Percentiles rank a stretch among this genome's conserved stretches.
phyloP scores from a whole-genome alignment of 805 yeast species.

The Candida adriatica region DNA sequence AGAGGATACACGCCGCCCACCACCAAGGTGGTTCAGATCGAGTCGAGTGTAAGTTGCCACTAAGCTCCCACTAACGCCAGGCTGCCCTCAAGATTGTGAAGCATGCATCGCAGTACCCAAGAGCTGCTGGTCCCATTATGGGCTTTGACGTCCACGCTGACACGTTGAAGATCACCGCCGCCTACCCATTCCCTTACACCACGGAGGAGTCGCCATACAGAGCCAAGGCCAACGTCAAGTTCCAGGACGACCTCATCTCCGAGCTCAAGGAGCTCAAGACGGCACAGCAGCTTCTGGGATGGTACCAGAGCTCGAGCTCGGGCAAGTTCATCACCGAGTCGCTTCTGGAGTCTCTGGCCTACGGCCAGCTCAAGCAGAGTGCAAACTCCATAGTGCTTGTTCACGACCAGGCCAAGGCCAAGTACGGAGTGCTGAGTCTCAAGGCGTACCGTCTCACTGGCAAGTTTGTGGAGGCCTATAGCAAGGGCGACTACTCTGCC shows the following conservation, averaged over 20 bases:
- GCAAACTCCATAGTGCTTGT: slow-evolving; percentile 48
- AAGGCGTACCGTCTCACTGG: slow-evolving; percentile 64
- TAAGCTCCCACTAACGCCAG: slow-evolving; percentile 6
- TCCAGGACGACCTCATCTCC: slow-evolving; percentile 60
- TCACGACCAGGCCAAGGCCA: slow-evolving; percentile 64
- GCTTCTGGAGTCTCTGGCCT: slow-evolving; percentile 62
- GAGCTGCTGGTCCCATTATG: slow-evolving; percentile 63
- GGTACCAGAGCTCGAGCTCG: slow-evolving; percentile 67
- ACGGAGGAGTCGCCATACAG: slow-evolving; percentile 57
- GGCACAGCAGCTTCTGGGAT: slow-evolving; percentile 70
- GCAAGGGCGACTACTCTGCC: slow-evolving; percentile 52
- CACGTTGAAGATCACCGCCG: slow-evolving; percentile 43
- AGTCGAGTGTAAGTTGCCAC: slow-evolving; percentile 9
- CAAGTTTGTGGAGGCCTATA: slow-evolving; percentile 47
- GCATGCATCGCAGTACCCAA: slow-evolving; percentile 61
- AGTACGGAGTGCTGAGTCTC: slow-evolving; percentile 55
- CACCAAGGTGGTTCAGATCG: slow-evolving; percentile 15
- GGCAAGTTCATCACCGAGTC: slow-evolving; percentile 65
- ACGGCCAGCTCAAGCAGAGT: slow-evolving; percentile 50
- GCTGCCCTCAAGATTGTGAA: slow-evolving; percentile 46
- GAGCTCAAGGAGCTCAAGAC: slow-evolving; percentile 55
- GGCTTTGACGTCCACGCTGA: slow-evolving; percentile 60
- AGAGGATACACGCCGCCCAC: slow-evolving; percentile 16
- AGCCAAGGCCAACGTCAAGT: slow-evolving; percentile 55
- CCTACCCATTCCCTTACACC: slow-evolving; percentile 58